Evolutionary conservation across 176 grass and related monocot genomes (phyloP).

Genomic region (Cenchrus purpureus): DNA sequence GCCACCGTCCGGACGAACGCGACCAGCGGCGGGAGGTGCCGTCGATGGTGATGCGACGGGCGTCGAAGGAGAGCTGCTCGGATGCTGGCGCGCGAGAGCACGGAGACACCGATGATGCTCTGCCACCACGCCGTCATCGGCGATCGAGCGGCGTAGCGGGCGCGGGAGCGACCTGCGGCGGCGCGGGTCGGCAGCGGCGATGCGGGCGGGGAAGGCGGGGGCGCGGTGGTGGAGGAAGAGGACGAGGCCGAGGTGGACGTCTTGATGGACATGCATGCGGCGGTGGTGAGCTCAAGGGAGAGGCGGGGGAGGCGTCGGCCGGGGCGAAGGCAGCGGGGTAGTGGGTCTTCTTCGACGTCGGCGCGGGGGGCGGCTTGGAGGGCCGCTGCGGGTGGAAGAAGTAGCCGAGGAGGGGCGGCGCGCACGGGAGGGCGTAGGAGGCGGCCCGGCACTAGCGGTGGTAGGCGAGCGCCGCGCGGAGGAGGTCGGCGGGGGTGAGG

Average conservation of each 20-base stretch:
- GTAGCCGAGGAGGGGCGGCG: conserved; percentile 11
- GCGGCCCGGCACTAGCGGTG: background rate
- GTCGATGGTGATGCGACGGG: conserved; percentile 34
- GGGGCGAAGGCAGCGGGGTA: conserved; percentile 14
- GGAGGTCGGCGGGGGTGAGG: background rate
- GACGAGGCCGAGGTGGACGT: conserved; percentile 26
- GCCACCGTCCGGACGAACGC: background rate
- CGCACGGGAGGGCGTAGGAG: background rate
- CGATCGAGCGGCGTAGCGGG: too few species aligned
- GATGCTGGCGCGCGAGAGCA: conserved; percentile 23
- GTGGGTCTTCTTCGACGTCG: background rate
- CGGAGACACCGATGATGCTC: conserved; percentile 10
- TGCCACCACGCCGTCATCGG: background rate
- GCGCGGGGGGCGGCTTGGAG: background rate
- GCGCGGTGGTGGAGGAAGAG: background rate
- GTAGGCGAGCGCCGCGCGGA: conserved; percentile 18
- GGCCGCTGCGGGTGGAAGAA: background rate
- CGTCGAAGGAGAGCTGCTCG: conserved; percentile 28
- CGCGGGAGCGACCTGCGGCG: too few species aligned
- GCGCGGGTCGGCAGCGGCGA: conserved; percentile 25
- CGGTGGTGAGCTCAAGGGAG: conserved; percentile 17
- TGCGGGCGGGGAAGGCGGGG: background rate
- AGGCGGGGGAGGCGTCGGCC: background rate
- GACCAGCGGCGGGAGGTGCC: background rate
- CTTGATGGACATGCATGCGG: background rate